Evolutionary conservation across 2,329 filamentous ascomycete genomes (phyloP).

Genomic region (Monosporascus sp.): DNA sequence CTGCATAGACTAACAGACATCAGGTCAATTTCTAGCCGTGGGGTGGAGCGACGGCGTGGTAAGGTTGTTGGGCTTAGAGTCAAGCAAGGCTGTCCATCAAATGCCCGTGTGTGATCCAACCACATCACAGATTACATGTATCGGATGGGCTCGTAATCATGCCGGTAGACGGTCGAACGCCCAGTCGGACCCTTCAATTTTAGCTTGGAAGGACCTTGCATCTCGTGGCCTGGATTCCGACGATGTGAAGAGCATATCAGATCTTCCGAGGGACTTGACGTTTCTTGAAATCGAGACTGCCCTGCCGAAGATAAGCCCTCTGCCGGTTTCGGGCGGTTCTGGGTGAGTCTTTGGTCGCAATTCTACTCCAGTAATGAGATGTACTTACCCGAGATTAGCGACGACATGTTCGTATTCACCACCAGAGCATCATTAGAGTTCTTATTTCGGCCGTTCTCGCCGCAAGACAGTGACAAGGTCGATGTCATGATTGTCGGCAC

Average conservation of each 20-base stretch:
- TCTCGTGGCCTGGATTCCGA: constrained; percentile 21
- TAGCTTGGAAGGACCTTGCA: constrained; percentile 26
- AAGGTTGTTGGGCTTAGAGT: constrained; percentile 72
- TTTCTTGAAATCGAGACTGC: constrained; percentile 72
- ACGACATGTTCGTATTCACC: constrained; percentile 61
- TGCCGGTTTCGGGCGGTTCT: constrained; percentile 59
- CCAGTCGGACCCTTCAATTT: constrained; percentile 9
- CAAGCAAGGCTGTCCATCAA: constrained; percentile 73
- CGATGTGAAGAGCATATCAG: constrained; percentile 29
- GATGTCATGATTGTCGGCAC: constrained; percentile 75
- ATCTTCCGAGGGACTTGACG: constrained; percentile 68
- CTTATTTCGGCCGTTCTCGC: constrained; percentile 58
- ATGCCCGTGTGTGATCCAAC: constrained; percentile 48
- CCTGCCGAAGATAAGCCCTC: constrained; percentile 68
- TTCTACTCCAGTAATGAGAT: background rate
- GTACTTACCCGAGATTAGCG: constrained; percentile 32
- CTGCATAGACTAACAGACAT: constrained; percentile 9
- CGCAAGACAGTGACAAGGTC: constrained; percentile 66
- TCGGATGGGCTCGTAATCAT: constrained; percentile 48
- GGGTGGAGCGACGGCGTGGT: constrained; percentile 79
- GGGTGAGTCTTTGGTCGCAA: constrained; percentile 42
- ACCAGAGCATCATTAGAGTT: constrained; percentile 63
- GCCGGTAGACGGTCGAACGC: constrained; percentile 23
- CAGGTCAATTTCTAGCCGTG: constrained; percentile 72
- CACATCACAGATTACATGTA: constrained; percentile 42